Evolutionary conservation across 2,329 filamentous ascomycete species (phyloP).

Genomic region (Cordyceps pruinosa): DNA sequence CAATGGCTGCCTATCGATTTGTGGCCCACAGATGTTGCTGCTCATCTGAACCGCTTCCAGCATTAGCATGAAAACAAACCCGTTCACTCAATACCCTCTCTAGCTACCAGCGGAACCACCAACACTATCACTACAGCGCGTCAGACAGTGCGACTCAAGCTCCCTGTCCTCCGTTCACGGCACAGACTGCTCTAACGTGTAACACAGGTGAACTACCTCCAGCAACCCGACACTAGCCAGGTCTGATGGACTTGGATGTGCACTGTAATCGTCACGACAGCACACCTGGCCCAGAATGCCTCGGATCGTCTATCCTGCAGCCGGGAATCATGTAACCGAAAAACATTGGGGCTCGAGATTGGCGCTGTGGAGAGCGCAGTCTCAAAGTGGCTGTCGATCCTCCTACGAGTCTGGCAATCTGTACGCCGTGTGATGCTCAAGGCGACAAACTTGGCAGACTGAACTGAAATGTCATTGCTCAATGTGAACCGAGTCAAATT

Average conservation of each 20-base stretch:
- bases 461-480: not conserved
- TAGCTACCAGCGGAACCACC: too few relatives aligned
- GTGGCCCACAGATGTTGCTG: not conserved
- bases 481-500: not conserved
- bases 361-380: not conserved
- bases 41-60: not conserved
- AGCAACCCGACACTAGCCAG: too few relatives aligned
- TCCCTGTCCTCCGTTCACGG: not conserved
- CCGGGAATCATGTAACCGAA: not conserved
- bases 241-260: not conserved
- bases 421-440: too few relatives aligned
- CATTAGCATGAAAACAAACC: too few relatives aligned
- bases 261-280: constrained; percentile 1
- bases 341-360: not conserved
- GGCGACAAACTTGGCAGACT: not conserved
- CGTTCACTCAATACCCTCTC: too few relatives aligned
- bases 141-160: not conserved
- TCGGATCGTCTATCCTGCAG: not conserved
- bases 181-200: too few relatives aligned
- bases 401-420: not conserved
- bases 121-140: too few relatives aligned
- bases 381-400: not conserved
- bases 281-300: not conserved
- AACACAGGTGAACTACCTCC: too few relatives aligned
- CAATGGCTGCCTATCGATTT: not conserved